A percentile compares a stretch with the other conserved stretches of the same genome.
These are phyloP conservation scores for Conidiobolus incongruus DNA, from an alignment of 371 early-diverging fungal genomes.

Conservation along the genomic window DNA sequence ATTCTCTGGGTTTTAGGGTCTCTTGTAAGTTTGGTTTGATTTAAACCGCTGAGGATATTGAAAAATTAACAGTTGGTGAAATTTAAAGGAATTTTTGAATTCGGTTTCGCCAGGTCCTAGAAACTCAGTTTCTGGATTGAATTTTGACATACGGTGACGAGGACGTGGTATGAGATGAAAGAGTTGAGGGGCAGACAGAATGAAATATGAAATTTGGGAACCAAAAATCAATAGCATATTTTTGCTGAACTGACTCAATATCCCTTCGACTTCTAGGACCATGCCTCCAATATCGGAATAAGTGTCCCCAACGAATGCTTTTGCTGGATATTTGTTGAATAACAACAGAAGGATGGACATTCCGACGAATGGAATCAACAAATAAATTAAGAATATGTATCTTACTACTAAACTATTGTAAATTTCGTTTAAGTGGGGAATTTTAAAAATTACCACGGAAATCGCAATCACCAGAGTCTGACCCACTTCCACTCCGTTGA, in stretches of 20 bases:
- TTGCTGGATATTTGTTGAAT: conserved; percentile 84
- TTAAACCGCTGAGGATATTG: conserved; percentile 15
- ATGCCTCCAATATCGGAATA: conserved; percentile 97
- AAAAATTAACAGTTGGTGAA: conserved; percentile 8
- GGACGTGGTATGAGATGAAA: conserved; percentile 92
- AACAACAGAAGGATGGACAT: conserved; percentile 51
- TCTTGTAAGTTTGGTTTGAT: conserved; percentile 14
- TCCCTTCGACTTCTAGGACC: conserved; percentile 87
- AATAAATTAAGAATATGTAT: conserved; percentile 64
- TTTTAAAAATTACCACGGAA: conserved; percentile 15
- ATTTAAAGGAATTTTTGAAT: background rate
- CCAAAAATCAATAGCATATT: conserved; percentile 81
- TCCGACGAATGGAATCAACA: conserved; percentile 78
- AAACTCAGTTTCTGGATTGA: conserved; percentile 3
- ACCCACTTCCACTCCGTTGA: conserved; percentile 93
- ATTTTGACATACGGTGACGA: conserved; percentile 78
- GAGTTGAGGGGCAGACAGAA: conserved; percentile 86
- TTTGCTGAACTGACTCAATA: conserved; percentile 81
- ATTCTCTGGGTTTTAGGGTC: conserved; percentile 21
- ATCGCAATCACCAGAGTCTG: conserved; percentile 77
- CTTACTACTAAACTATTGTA: conserved; percentile 29
- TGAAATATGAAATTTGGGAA: conserved; percentile 92
- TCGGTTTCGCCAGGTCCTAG: background rate
- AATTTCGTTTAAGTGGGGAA: conserved; percentile 27
- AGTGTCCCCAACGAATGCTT: conserved; percentile 94